Base-by-base conservation (phyloP, 257 asterid species). In the Haberlea rhodopensis region DNA sequence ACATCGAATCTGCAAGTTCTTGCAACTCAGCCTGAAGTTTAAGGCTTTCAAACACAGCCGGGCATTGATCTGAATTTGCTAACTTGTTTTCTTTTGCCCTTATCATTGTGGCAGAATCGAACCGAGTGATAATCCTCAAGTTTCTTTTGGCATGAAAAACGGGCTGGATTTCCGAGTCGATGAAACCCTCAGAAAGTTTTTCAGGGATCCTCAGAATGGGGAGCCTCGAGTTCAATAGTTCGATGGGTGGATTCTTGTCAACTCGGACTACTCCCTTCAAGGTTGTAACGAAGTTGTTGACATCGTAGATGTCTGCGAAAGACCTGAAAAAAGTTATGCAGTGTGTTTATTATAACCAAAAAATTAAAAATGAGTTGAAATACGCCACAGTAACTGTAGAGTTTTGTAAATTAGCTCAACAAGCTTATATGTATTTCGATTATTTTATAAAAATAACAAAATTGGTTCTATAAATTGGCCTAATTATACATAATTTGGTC, bases 11-110 rank as follows among this genome's bases (percentile, higher is more conserved):
- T 0, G 77, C 79, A 57, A 84, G 37, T 32, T 52, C 76, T 3
- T 72, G 79, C 46, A 88, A 57, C 54, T 71, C 83, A 1, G 64
- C n/a, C 7, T 75, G 71, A 57, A 84, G 53, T 27, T 79, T 75
- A n/a, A 85, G 80, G 71, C 77, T 70, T 15, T 66, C 77, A 58
- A 80, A 88, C 80, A 69, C 75, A 8, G 84, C 84, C 43, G 66
- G 18, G 54, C 94, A 88, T 34, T 59, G 66, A 20, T 63, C 28
- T 4, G 71, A 76, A 22, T 62, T 46, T 51, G 66, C 27, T 56
- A 25, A 18, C 18, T 68, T 45, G 57, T 56, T 62, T 19, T 25
- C 53, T 65, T 57, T 73, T 19, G 6, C 55, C 63, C 29, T 48
- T 26, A 16, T 9, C 19, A 53, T 2, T 3, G 67, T 32, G 11